phyloP scores from a whole-genome alignment of 768 basidiomycete species.

The Trametes meyenii region DNA sequence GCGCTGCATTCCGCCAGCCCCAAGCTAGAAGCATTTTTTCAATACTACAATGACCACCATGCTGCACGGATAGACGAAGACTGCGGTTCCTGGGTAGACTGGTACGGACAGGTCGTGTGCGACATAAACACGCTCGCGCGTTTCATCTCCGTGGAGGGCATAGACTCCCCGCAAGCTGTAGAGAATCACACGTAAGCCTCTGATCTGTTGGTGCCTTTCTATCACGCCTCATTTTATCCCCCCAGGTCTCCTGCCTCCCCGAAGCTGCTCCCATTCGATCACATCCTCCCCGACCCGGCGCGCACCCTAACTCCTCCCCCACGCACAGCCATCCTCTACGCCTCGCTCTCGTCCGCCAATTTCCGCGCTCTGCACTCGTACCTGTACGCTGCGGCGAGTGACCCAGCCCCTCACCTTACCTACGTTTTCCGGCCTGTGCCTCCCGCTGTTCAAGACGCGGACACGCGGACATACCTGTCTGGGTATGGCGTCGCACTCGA shows the following conservation, averaged over 20 bases:
- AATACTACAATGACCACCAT: conserved; percentile 56
- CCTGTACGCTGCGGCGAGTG: conserved; percentile 53
- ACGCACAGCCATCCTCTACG: conserved; percentile 80
- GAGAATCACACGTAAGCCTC: conserved; percentile 20
- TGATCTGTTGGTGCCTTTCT: neutral
- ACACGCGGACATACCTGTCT: conserved; percentile 55
- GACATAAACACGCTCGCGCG: conserved; percentile 60
- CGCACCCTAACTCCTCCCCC: conserved; percentile 49
- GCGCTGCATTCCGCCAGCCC: conserved; percentile 80
- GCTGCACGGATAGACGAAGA: conserved; percentile 32
- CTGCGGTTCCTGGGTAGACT: conserved; percentile 81
- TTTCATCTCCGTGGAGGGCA: conserved; percentile 53
- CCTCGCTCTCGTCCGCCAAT: conserved; percentile 60
- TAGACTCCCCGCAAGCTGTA: conserved; percentile 40
- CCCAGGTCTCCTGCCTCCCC: conserved; percentile 43
- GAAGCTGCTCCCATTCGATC: conserved; percentile 74
- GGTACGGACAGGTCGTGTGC: conserved; percentile 78
- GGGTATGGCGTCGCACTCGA: conserved; percentile 94
- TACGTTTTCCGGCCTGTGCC: conserved; percentile 79
- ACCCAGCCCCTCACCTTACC: conserved; percentile 53
- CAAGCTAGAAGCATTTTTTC: conserved; percentile 82
- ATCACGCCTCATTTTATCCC: neutral
- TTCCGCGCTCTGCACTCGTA: conserved; percentile 73
- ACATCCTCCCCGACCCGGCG: conserved; percentile 58
- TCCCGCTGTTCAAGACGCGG: conserved; percentile 32